These are phyloP conservation scores for Eimeria praecox DNA, from an alignment of 169 alveolate species.

Conservation along the genomic window DNA sequence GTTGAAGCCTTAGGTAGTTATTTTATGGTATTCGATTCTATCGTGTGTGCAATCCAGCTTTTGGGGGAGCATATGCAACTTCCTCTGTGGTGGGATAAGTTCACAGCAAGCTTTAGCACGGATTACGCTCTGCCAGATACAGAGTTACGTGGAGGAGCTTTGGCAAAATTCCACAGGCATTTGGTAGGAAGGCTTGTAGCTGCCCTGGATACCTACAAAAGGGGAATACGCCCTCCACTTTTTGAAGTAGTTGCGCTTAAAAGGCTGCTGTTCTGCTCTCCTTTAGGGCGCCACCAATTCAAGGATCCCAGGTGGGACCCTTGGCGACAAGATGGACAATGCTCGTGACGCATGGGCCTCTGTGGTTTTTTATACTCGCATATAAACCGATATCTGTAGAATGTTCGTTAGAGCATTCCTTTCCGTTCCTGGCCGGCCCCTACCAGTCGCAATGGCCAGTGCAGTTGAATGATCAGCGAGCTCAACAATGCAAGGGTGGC, in stretches of 20 bases:
- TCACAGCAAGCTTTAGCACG: constrained; percentile 14
- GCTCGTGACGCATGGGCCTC: neutral
- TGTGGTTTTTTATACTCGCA: neutral
- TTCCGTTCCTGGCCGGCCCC: neutral
- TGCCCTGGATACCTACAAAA: constrained; percentile 11
- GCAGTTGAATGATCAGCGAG: neutral
- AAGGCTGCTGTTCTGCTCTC: neutral
- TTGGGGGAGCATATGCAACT: neutral
- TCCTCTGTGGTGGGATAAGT: neutral
- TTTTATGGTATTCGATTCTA: neutral
- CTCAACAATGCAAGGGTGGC: neutral
- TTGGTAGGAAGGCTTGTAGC: neutral
- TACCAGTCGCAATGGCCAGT: neutral
- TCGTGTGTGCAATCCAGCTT: neutral
- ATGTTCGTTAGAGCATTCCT: neutral
- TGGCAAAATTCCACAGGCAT: neutral
- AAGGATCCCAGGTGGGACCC: neutral
- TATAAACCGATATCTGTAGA: neutral
- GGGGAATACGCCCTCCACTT: neutral
- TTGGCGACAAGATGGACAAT: neutral
- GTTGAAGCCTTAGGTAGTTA: neutral
- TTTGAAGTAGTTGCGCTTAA: neutral
- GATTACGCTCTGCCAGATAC: neutral
- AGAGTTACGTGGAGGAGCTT: neutral
- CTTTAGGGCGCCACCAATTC: neutral